Evolutionary conservation across 2,329 filamentous ascomycete genomes (phyloP).

Genomic region (Hymenoscyphus albidus): DNA sequence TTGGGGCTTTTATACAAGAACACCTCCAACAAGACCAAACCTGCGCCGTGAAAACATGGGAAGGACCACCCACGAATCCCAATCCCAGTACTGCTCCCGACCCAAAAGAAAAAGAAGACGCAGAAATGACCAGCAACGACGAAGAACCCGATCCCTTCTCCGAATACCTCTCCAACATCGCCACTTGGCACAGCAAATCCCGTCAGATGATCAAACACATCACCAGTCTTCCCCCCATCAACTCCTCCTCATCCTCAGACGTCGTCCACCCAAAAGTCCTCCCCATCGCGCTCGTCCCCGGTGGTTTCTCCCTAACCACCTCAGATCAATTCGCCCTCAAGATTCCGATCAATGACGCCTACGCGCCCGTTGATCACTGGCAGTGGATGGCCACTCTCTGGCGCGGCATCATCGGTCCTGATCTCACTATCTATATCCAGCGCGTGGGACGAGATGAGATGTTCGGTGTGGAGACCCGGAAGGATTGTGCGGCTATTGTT

Average conservation of each 20-base stretch:
- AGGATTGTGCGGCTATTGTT: slow-evolving; percentile 51
- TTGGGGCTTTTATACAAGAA: slow-evolving; percentile 57
- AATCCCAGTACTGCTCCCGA: neutral
- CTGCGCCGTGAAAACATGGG: slow-evolving; percentile 32
- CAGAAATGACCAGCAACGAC: slow-evolving; percentile 20
- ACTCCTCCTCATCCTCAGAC: slow-evolving; percentile 14
- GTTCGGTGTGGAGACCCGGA: slow-evolving; percentile 54
- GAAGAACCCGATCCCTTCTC: slow-evolving; percentile 40
- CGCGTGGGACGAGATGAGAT: slow-evolving; percentile 35
- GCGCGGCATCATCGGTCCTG: slow-evolving; percentile 79
- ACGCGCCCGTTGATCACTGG: slow-evolving; percentile 87
- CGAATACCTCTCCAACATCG: slow-evolving; percentile 64
- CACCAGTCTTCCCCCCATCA: slow-evolving; percentile 34
- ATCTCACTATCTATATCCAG: slow-evolving; percentile 69
- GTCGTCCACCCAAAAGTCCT: slow-evolving; percentile 38
- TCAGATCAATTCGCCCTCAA: slow-evolving; percentile 71
- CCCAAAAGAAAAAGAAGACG: slow-evolving; percentile 10
- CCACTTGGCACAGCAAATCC: slow-evolving; percentile 72
- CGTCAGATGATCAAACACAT: slow-evolving; percentile 63
- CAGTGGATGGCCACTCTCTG: slow-evolving; percentile 95
- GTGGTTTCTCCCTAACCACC: slow-evolving; percentile 74
- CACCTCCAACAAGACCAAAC: slow-evolving; percentile 29
- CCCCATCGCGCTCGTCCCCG: slow-evolving; percentile 72
- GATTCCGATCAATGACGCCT: slow-evolving; percentile 72
- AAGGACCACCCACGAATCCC: neutral